phyloP scores from a whole-genome alignment of 768 basidiomycete genomes.

The Butyriboletus loyo region DNA sequence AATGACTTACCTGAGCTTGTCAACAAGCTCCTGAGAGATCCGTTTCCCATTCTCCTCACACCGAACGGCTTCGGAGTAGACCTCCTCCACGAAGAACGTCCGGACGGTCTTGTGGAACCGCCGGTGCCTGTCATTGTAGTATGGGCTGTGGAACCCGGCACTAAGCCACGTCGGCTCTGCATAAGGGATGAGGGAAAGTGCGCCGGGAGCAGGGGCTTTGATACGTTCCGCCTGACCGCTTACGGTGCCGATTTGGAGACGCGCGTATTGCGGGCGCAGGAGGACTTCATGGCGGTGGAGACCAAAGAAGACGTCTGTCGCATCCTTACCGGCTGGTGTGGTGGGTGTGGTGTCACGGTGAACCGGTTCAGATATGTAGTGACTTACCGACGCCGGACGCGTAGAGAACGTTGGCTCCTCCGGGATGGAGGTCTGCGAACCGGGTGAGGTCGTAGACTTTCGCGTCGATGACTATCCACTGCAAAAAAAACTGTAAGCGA shows the following conservation, averaged over 20 bases:
- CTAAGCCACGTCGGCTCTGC: slow-evolving; percentile 83
- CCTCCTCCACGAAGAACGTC: slow-evolving; percentile 70
- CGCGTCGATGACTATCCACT: slow-evolving; percentile 83
- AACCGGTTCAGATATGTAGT: background rate
- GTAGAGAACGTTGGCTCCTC: slow-evolving; percentile 73
- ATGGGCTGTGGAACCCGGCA: slow-evolving; percentile 66
- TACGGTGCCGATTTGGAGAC: slow-evolving; percentile 65
- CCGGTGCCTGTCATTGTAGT: slow-evolving; percentile 72
- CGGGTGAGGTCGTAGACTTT: slow-evolving; percentile 80
- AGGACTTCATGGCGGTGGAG: slow-evolving; percentile 84
- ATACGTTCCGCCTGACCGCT: slow-evolving; percentile 56
- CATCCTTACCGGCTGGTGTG: slow-evolving; percentile 60
- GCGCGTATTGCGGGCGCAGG: slow-evolving; percentile 64
- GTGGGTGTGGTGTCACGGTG: background rate
- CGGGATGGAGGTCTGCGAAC: slow-evolving; percentile 82
- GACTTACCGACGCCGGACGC: slow-evolving; percentile 61
- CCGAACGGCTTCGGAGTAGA: slow-evolving; percentile 67
- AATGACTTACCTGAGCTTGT: slow-evolving; percentile 71
- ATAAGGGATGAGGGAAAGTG: slow-evolving; percentile 76
- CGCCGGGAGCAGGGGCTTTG: slow-evolving; percentile 53
- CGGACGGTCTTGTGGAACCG: slow-evolving; percentile 75
- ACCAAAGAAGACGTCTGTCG: slow-evolving; percentile 80
- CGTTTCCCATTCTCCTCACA: slow-evolving; percentile 88
- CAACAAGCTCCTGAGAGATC: slow-evolving; percentile 79
- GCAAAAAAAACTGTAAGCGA: slow-evolving; percentile 1